Percentiles rank a stretch among this genome's conserved stretches.
Conservation (phyloP, 129 eudicot genomes). For the Arctium lappa region DNA sequence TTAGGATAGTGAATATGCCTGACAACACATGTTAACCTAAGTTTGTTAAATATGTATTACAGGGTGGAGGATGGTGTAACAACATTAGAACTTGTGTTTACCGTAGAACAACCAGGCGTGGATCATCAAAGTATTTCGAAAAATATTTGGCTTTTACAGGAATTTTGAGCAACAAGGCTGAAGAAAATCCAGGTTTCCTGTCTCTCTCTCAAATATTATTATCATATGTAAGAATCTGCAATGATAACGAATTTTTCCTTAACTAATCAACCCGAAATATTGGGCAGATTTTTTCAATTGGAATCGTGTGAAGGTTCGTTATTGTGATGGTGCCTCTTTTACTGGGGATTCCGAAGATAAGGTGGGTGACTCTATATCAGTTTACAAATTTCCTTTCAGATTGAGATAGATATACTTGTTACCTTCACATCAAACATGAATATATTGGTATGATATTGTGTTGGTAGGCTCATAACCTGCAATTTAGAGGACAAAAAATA, state of each 20-base stretch:
- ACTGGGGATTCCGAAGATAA: constrained; percentile 49
- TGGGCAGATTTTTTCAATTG: constrained; percentile 57
- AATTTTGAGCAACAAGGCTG: constrained; percentile 35
- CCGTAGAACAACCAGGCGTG: constrained; percentile 31
- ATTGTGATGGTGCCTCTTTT: constrained; percentile 65
- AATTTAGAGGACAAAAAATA: constrained; percentile 55
- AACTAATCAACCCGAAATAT: background rate
- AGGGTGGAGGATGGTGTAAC: constrained; percentile 64
- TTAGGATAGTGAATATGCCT: no score
- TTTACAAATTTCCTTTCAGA: background rate
- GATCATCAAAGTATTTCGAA: constrained; percentile 37
- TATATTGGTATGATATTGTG: background rate
- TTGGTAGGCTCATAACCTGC: constrained; percentile 39
- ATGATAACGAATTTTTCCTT: background rate
- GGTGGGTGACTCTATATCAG: constrained; percentile 5
- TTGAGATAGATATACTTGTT: background rate
- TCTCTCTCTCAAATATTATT: background rate
- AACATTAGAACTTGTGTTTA: constrained; percentile 30
- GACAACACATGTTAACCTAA: background rate
- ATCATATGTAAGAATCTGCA: background rate
- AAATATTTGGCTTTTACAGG: constrained; percentile 41
- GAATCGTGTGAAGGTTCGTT: constrained; percentile 57
- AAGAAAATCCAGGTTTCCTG: constrained; percentile 46
- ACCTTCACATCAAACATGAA: background rate
- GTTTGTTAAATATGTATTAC: background rate